Base-by-base conservation (phyloP, 2,329 filamentous ascomycete genomes). In the Fusarium palustre region DNA sequence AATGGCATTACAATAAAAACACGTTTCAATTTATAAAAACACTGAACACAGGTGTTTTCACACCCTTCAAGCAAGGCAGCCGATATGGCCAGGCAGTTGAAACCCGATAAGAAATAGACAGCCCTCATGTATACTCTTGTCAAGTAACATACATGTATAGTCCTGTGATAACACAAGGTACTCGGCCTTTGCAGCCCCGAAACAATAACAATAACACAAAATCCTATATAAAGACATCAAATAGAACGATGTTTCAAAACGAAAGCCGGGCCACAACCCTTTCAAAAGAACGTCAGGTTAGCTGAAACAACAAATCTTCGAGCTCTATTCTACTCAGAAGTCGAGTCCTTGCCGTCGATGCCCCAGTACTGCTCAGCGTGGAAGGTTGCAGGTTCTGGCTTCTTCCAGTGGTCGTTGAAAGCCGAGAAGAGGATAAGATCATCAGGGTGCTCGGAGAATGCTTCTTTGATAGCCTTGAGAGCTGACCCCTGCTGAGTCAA, bases 351-450 rank as follows among this genome's bases (percentile, higher is more conserved):
- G 48, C 59, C 59, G 18, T 54, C 72, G 55, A 92, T 87, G 33
- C 92, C 93, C 91, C 92, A 96, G 79, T 85, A 93, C 77, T 89
- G 86, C 81, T 97, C 93, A 4, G 91, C 88, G 61, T 88, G 86
- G 78, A 90, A 92, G 2, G 91, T 91, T 24, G 79, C 83, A 4
- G 82, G 77, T 55, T 81, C 85, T 70, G 91, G 86, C 41, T 81
- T 77, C 84, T 97, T 97, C 93, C 93, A 97, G 52, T 84, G 74
- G 66, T 93, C 91, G 78, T 97, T 91, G 81, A 90, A 95, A 5
- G 92, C 90, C 30, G 90, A 91, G 80, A 96, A 95, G 24, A 97
- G 81, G 69, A 94, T 86, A 43, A 95, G 74, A 56, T 88, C 79
- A 5, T 77, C 76, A 1, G 81, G 78, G 50, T 80, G 85, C 49